A percentile compares a stretch with the other conserved stretches of the same genome.
phyloP scores from a whole-genome alignment of 805 yeast species.

The Saccharomycopsis lassenensis region DNA sequence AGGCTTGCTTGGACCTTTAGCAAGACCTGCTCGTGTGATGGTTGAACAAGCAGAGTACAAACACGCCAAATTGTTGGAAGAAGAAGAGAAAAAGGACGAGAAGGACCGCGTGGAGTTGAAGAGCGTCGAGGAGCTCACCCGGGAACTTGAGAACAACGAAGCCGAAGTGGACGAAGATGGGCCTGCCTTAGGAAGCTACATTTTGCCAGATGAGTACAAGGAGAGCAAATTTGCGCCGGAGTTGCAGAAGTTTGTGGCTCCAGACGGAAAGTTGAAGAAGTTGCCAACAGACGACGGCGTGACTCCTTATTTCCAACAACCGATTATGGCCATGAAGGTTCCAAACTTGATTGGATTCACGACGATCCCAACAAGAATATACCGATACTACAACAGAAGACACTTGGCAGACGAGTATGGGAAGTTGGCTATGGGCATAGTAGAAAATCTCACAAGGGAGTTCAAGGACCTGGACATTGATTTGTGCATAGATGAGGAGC shows the following conservation, averaged over 20 bases:
- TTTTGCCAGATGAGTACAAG: slow-evolving; percentile 46
- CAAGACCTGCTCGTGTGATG: slow-evolving; percentile 29
- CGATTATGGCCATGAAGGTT: slow-evolving; percentile 63
- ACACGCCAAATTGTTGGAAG: slow-evolving; percentile 1
- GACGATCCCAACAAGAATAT: slow-evolving; percentile 64
- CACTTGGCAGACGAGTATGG: slow-evolving; percentile 59
- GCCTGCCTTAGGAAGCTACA: slow-evolving; percentile 27
- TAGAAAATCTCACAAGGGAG: slow-evolving; percentile 37
- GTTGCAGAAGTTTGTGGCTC: slow-evolving; percentile 28
- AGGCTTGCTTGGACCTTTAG: slow-evolving; percentile 88
- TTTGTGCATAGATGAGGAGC: slow-evolving; percentile 51
- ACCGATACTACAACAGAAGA: slow-evolving; percentile 68
- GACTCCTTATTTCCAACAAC: slow-evolving; percentile 63
- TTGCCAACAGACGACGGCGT: slow-evolving; percentile 26
- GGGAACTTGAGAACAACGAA: slow-evolving; percentile 10
- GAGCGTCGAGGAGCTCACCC: slow-evolving; percentile 9
- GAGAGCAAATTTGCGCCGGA: slow-evolving; percentile 50
- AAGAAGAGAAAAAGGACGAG: slow-evolving; percentile 4
- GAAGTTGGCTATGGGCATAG: slow-evolving; percentile 38
- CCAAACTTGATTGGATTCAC: slow-evolving; percentile 73
- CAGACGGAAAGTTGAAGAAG: slow-evolving; percentile 20
- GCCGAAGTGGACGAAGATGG: slow-evolving; percentile 15
- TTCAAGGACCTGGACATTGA: slow-evolving; percentile 36
- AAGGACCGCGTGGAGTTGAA: slow-evolving; percentile 3
- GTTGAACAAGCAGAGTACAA: slow-evolving; percentile 17